These are phyloP conservation scores for Lyophyllum shimeji DNA, from an alignment of 768 basidiomycete species.

Conservation along the genomic window DNA sequence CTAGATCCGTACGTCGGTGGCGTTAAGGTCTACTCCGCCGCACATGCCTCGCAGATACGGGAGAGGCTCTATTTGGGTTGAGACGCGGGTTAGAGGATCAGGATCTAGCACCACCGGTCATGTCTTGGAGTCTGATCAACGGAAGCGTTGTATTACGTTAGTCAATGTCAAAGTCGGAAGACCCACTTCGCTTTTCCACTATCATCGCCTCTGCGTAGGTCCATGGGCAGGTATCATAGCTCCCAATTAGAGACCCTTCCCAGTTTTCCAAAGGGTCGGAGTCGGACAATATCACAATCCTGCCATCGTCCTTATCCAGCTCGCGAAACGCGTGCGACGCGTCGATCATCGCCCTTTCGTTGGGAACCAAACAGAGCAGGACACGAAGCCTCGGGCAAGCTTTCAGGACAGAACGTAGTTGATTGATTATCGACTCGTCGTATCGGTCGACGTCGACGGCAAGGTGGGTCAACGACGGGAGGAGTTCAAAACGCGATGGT, in stretches of 20 bases:
- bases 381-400: constrained; percentile 20
- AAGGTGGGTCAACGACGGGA: constrained; percentile 24
- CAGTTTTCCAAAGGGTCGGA: constrained; percentile 23
- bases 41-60: neutral
- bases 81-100: neutral
- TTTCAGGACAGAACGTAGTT: constrained; percentile 17
- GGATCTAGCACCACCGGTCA: neutral
- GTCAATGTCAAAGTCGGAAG: neutral
- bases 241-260: constrained; percentile 20
- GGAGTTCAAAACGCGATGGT: constrained; percentile 5
- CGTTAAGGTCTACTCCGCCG: neutral
- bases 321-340: constrained; percentile 15
- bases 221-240: constrained; percentile 20
- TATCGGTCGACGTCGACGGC: constrained; percentile 21
- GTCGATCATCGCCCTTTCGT: constrained; percentile 18
- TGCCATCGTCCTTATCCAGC: constrained; percentile 14
- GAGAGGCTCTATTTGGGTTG: neutral
- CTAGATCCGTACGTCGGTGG: neutral
- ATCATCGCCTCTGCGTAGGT: constrained; percentile 23
- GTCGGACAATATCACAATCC: constrained; percentile 23
- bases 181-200: constrained; percentile 17
- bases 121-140: neutral
- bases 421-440: constrained; percentile 11
- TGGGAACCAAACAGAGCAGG: constrained; percentile 21
- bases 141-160: too few species aligned